Evolutionary conservation across 2,329 filamentous ascomycete species (phyloP), one percentile per base, ranked within the genome.

Genomic region (Colletotrichum eremochloae): DNA sequence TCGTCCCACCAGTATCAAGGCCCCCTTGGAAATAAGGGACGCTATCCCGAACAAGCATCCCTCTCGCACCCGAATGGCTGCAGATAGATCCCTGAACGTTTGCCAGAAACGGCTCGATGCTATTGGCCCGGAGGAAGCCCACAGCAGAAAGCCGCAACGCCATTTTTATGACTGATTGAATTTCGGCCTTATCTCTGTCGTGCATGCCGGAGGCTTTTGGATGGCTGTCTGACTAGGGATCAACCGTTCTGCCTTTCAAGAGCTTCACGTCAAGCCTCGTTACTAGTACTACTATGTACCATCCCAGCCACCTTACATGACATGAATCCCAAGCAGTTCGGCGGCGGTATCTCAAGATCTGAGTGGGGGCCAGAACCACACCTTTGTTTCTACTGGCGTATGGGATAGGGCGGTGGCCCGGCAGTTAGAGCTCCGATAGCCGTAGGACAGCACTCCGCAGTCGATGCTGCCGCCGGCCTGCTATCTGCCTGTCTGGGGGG

Each of bases 81-180:
- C 57, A 67, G 71, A 67, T 65, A 67, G 71, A 67, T 65, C 62
- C 14, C 50, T 36, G 18, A 50, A 57, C 61, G 60, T 40, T 8
- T 11, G 62, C 36, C 48, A 42, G 65, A 29, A 12, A 50, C 33
- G 40, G 63, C 14, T 33, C 14, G 29, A 55, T 42, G 29, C 36
- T 44, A 67, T 56, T 60, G 64, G 64, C 31, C 15, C 63, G 31
- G 31, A 46, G 56, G 11, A 15, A 48, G 48, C 60, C 40, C n/a
- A 61, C 46, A n/a, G 60, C 64, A 38, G 44, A 40, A 40, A 29
- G 44, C 24, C 11, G 15, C 33, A 62, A 46, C 68, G 52, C 44
- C 57, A 63, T 66, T 74, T 74, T 65, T 73, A 74, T 74, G 72
- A 74, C 65, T 69, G 69, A 70, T 74, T 62, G 56, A 74, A 70